A percentile compares a stretch with the other conserved stretches of the same genome.
phyloP scores from a whole-genome alignment of 1,139 yeast species.

The Scheffersomyces lignicola region DNA sequence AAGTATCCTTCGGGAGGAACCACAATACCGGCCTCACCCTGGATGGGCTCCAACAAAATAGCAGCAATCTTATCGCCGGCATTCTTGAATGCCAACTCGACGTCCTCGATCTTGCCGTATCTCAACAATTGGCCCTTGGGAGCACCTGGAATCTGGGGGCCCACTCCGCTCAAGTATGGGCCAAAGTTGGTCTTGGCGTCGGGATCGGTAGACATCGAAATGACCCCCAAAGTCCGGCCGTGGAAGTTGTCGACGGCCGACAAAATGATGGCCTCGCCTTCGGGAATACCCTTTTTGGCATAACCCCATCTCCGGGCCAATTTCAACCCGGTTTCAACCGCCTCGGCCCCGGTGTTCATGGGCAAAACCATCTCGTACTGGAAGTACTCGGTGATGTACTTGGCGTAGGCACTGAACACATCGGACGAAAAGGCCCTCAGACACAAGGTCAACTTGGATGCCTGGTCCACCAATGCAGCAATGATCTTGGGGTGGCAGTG shows the following conservation, averaged over 20 bases:
- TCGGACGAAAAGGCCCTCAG: slow-evolving; percentile 94
- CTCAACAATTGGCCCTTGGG: slow-evolving; percentile 55
- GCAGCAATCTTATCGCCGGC: slow-evolving; percentile 95
- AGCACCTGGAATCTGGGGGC: slow-evolving; percentile 74
- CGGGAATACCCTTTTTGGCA: slow-evolving; percentile 78
- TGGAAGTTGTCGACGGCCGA: slow-evolving; percentile 92
- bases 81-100: slow-evolving; percentile 75
- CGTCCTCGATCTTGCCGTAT: slow-evolving; percentile 82
- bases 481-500: slow-evolving; percentile 96
- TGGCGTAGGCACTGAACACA: slow-evolving; percentile 83
- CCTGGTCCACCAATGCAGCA: slow-evolving; percentile 83
- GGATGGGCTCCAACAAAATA: slow-evolving; percentile 90
- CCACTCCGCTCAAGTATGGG: slow-evolving; percentile 82
- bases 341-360: slow-evolving; percentile 99
- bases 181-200: slow-evolving; percentile 91
- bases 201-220: slow-evolving; percentile 94
- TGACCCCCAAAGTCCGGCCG: slow-evolving; percentile 93
- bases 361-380: slow-evolving; percentile 92
- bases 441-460: slow-evolving; percentile 76
- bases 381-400: slow-evolving; percentile 85
- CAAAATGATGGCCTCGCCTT: slow-evolving; percentile 80
- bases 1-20: slow-evolving; percentile 88
- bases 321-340: slow-evolving; percentile 93
- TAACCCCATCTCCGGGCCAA: slow-evolving; percentile 98
- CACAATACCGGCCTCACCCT: slow-evolving; percentile 98